Evolutionary conservation across 208 protist species (phyloP).

Genomic region (Acanthamoeba rhysodes): DNA sequence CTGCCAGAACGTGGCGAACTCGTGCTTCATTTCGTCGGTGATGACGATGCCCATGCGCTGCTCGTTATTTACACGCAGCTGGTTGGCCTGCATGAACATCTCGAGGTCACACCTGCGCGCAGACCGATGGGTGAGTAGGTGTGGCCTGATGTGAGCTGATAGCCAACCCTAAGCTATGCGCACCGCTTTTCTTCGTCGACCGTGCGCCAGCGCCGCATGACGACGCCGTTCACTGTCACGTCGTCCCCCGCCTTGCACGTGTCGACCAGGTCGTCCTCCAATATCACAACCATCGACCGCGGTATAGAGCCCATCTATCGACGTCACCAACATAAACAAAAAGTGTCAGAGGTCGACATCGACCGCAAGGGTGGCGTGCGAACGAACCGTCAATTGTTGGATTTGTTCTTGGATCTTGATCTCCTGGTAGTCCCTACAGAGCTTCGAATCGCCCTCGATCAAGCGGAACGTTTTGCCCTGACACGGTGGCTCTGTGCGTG

Average conservation of each 20-base stretch:
- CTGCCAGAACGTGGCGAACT: constrained; percentile 90
- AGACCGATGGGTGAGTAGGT: background rate
- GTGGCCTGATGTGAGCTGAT: constrained; percentile 92
- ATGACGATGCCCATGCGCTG: constrained; percentile 79
- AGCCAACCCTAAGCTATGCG: constrained; percentile 99
- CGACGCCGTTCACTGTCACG: constrained; percentile 98
- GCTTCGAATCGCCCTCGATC: constrained; percentile 77
- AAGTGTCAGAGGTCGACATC: constrained; percentile 87
- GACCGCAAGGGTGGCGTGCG: constrained; percentile 81
- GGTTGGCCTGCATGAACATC: constrained; percentile 89
- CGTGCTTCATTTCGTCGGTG: constrained; percentile 85
- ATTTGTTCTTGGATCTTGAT: constrained; percentile 99
- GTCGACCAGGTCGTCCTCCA: constrained; percentile 99
- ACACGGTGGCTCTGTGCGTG: constrained; percentile 74
- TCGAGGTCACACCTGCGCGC: constrained; percentile 98
- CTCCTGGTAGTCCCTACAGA: constrained; percentile 98
- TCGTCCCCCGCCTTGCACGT: constrained; percentile 98
- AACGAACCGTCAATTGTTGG: constrained; percentile 96
- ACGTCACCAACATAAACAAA: background rate
- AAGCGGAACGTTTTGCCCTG: constrained; percentile 69
- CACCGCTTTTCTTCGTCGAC: constrained; percentile 98
- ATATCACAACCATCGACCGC: constrained; percentile 98
- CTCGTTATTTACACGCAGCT: constrained; percentile 90
- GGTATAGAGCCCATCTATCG: constrained; percentile 95
- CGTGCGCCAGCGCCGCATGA: constrained; percentile 98